Evolutionary conservation across 1,284 basidiomycete species (phyloP), one percentile per base, ranked within the genome.

Genomic region (Cutaneotrichosporon sp.): DNA sequence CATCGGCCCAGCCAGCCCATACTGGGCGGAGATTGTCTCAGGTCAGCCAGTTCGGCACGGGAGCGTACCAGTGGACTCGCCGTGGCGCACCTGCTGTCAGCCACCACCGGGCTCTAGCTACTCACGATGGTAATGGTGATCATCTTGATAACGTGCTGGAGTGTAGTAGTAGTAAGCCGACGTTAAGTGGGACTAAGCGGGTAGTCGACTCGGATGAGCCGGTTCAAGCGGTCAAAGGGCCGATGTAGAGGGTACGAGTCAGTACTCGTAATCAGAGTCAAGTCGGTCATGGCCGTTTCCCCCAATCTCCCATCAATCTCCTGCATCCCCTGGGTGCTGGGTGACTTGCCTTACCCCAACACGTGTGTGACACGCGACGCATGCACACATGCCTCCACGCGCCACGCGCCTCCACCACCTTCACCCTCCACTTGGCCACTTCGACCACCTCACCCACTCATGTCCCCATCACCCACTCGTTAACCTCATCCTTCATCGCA

Each of bases 1-100:
- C 87, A 77, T 95, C 91, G 63, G 84, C 84, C 85, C 89, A 91
- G 11, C 92, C 92, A 27, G 91, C 90, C 91, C 91, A 94, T 27
- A 80, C 67, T 6, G 78, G 67, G 57, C 75, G 78, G 49, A 80
- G 69, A 59, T 81, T 83, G 67, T 81, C 79, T 71, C 62, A n/a
- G 22, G 50, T 56, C 27, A 49, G 54, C n/a, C 4, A 3, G 22
- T 2, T 14, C 24, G 16, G 34, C 13, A 16, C 38, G 38, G 56
- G 25, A 31, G 31, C 71, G 86, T 86, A 75, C 90, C 90, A 49
- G 84, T 87, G 3, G 89, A 90, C 73, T 92, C 89, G 51, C 87
- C 90, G 75, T 92, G 90, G 65, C 90, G 82, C 66, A 91, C 84
- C 88, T 89, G 60, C 13, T 9, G 50, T 52, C 54, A 50, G 59